A percentile compares a stretch with the other conserved stretches of the same genome.
phyloP scores from a whole-genome alignment of 2,329 filamentous ascomycete genomes.

The Talaromyces marneffei region DNA sequence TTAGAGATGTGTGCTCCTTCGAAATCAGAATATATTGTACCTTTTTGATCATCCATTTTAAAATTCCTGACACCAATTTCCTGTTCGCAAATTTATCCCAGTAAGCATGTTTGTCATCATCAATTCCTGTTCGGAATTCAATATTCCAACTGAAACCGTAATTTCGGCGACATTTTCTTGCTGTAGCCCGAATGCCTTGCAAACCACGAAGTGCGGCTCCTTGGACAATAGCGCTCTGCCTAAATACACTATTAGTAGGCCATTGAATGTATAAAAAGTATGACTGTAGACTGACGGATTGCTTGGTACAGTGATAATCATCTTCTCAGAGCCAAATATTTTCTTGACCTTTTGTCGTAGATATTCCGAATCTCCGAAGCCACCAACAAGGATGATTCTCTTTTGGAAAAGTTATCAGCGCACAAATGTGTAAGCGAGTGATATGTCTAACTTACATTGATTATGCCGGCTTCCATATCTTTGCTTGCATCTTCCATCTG shows the following conservation, averaged over 20 bases:
- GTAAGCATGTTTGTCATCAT: not conserved
- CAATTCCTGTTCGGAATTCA: not conserved
- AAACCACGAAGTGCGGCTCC: slow-evolving; percentile 9
- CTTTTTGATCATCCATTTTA: slow-evolving; percentile 1
- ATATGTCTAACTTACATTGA: not conserved
- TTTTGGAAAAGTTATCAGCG: not conserved
- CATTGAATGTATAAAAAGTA: not conserved
- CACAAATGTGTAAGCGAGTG: not conserved
- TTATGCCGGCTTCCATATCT: not conserved
- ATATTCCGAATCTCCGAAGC: slow-evolving; percentile 8
- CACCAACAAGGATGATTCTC: not conserved
- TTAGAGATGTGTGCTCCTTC: not conserved
- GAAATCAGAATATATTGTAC: not conserved
- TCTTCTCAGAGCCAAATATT: not conserved
- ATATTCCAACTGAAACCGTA: not conserved
- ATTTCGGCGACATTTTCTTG: slow-evolving; percentile 4
- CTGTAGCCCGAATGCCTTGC: not conserved
- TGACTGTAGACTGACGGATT: not conserved
- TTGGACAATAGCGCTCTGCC: slow-evolving; percentile 1
- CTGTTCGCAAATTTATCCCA: not conserved
- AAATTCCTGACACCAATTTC: not conserved
- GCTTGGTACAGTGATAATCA: not conserved
- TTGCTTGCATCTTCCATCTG: slow-evolving; percentile 2
- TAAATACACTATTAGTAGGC: not conserved
- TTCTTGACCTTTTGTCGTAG: not conserved